Percentiles rank a stretch among this genome's conserved stretches.
Evolutionary conservation across 208 protist species (phyloP).

Genomic region (Leishmania major): DNA sequence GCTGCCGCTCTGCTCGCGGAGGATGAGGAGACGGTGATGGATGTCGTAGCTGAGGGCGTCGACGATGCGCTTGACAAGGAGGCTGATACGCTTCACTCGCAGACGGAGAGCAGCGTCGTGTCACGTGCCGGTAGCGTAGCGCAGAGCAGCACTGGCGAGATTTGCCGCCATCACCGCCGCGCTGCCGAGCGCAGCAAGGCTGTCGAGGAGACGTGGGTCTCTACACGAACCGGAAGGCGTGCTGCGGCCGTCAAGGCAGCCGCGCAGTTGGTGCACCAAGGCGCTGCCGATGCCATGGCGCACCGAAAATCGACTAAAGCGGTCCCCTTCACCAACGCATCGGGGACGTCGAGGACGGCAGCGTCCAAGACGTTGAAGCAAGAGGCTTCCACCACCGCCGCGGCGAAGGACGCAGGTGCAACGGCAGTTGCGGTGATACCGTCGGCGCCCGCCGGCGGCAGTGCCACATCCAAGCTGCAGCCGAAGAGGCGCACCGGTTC

Average conservation of each 20-base stretch:
- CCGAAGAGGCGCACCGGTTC: neutral
- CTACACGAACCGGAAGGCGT: conserved; percentile 48
- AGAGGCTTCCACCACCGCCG: neutral
- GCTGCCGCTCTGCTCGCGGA: neutral
- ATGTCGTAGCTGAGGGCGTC: neutral
- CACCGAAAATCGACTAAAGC: neutral
- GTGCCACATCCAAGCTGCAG: neutral
- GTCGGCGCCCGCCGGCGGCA: neutral
- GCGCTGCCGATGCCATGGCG: neutral
- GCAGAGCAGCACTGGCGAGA: neutral
- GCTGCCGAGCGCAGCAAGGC: conserved; percentile 36
- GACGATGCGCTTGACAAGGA: neutral
- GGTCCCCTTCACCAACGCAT: neutral
- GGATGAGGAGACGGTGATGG: conserved; percentile 2
- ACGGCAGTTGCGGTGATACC: neutral
- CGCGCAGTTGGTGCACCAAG: conserved; percentile 8
- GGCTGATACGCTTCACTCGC: neutral
- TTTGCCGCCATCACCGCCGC: conserved; percentile 10
- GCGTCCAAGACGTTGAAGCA: neutral
- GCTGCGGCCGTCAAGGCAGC: conserved; percentile 29
- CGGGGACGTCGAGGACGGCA: conserved; percentile 1
- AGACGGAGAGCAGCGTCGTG: neutral
- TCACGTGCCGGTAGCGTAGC: conserved; percentile 32
- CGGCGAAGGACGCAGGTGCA: neutral
- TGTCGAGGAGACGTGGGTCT: conserved; percentile 62